Base-by-base conservation (phyloP, 805 yeast genomes). In the Yarrowia deformans region DNA sequence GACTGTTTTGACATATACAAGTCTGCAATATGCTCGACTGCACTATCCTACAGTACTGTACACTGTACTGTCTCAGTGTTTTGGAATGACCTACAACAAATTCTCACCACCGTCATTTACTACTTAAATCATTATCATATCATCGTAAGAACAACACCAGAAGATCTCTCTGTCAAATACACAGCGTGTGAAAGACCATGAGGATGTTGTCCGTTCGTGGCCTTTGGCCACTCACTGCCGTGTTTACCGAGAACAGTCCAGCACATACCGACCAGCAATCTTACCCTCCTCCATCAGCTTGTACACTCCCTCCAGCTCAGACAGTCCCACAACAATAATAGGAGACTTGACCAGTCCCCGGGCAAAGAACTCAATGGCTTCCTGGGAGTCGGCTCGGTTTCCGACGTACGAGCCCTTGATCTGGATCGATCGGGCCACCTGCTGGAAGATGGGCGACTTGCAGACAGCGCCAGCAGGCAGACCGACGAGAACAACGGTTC, bases 251-350 rank as follows among this genome's bases (percentile, higher is more conserved):
- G 83, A 77, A 37, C 87, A 84, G 79, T 86, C 90, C 73, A 86
- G 86, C 69, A 87, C 90, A 75, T 85, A 86, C 79, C 90, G 82
- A 72, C 90, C 90, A 74, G 84, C 80, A 74, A 87, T 85, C 82
- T 84, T 83, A 73, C 89, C 89, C 72, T 84, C 79, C 76, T 85
- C 88, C 89, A 86, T 85, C 75, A 82, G 79, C 70, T 83, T 81
- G 78, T 81, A 85, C 71, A 85, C 82, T 39, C 72, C 72, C 60
- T 84, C 82, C 73, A 85, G 79, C 72, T 83, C 83, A 49, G 85
- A 81, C 71, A 85, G 80, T 48, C 87, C 86, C 70, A 84, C 87
- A 74, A 85, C 73, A 79, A 83, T 85, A 76, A 85, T 84, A 70
- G 87, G 86, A 66, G 87, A 83, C 73, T 79, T 79, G 74, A 85